Percentiles rank a stretch among this genome's conserved stretches.
These are phyloP conservation scores for Pneumocystis oryctolagi DNA, from an alignment of 1,139 yeast species.

Conservation along the genomic window DNA sequence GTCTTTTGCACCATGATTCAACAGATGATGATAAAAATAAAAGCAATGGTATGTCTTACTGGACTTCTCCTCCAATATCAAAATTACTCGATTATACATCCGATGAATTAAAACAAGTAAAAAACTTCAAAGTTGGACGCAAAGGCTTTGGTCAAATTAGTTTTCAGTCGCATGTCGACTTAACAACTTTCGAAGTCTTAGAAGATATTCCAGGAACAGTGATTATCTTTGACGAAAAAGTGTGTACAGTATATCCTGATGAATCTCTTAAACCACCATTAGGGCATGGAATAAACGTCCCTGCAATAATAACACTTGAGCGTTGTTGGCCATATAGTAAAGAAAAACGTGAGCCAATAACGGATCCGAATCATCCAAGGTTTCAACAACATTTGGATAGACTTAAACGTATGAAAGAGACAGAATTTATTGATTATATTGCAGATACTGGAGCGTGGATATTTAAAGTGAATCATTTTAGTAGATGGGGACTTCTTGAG, in stretches of 20 bases:
- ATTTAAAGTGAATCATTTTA: conserved; percentile 76
- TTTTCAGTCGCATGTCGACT: conserved; percentile 69
- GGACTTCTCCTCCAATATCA: conserved; percentile 66
- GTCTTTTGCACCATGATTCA: background rate
- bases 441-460: conserved; percentile 71
- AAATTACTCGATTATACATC: conserved; percentile 46
- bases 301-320: conserved; percentile 56
- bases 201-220: conserved; percentile 52
- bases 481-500: conserved; percentile 80
- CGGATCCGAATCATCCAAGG: conserved; percentile 62
- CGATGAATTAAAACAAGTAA: conserved; percentile 49
- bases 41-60: conserved; percentile 57
- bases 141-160: conserved; percentile 61
- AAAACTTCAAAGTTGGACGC: conserved; percentile 63
- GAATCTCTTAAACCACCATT: conserved; percentile 43
- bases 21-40: conserved; percentile 15
- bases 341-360: conserved; percentile 57
- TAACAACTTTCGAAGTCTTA: conserved; percentile 46
- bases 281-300: conserved; percentile 76
- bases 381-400: conserved; percentile 55
- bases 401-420: conserved; percentile 44
- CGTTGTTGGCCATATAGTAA: conserved; percentile 66
- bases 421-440: conserved; percentile 62
- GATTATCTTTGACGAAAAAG: conserved; percentile 44
- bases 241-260: conserved; percentile 64